Evolutionary conservation across 768 basidiomycete species (phyloP).

Genomic region (Lactifluus rugatus): DNA sequence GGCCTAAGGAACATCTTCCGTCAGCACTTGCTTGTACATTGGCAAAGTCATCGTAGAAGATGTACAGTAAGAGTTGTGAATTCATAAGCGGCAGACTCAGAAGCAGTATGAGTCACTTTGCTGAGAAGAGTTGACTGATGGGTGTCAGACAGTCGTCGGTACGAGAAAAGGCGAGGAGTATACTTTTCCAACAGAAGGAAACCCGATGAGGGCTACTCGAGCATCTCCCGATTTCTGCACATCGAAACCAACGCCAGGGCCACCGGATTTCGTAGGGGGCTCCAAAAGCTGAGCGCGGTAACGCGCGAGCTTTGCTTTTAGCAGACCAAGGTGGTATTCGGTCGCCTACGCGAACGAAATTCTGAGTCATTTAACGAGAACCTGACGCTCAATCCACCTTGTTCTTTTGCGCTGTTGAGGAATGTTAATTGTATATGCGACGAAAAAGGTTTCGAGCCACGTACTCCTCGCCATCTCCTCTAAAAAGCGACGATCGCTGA

Average conservation of each 20-base stretch:
- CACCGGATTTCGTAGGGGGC: slow-evolving; percentile 74
- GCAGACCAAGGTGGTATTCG: slow-evolving; percentile 85
- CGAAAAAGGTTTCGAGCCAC: slow-evolving; percentile 24
- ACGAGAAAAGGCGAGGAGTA: background rate
- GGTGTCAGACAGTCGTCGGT: slow-evolving; percentile 3
- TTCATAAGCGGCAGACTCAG: slow-evolving; percentile 86
- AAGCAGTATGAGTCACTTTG: slow-evolving; percentile 87
- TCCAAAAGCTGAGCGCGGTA: slow-evolving; percentile 95
- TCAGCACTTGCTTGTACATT: background rate
- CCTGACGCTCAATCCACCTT: slow-evolving; percentile 43
- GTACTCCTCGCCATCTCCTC: slow-evolving; percentile 97
- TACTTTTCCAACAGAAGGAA: slow-evolving; percentile 91
- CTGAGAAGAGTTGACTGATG: slow-evolving; percentile 78
- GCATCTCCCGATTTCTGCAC: slow-evolving; percentile 86
- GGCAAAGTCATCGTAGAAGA: background rate
- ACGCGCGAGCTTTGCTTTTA: slow-evolving; percentile 90
- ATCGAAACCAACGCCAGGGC: slow-evolving; percentile 77
- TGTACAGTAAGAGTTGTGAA: slow-evolving; percentile 84
- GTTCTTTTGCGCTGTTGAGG: slow-evolving; percentile 77
- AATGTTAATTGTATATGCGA: background rate
- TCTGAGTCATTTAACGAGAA: background rate
- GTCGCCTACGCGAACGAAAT: slow-evolving; percentile 50
- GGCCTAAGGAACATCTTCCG: slow-evolving; percentile 38
- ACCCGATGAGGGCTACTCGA: slow-evolving; percentile 85
- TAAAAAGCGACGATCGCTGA: slow-evolving; percentile 24